Base-by-base conservation (phyloP, 192 early-diverging fungal genomes). In the Umbelopsis isabellina region DNA sequence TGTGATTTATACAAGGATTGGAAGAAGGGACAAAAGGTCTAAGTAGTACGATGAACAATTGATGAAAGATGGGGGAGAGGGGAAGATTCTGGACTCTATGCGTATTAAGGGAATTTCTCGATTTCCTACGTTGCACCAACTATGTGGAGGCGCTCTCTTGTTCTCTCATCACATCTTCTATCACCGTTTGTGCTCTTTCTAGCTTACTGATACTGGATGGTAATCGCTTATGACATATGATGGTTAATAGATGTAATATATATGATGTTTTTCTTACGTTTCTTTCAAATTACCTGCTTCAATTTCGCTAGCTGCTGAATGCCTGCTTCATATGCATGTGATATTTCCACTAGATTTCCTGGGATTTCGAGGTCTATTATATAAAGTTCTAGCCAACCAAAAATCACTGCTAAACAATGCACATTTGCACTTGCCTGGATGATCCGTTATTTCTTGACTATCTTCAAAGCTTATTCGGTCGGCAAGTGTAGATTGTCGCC, bases 401-500 rank as follows among this genome's bases (percentile, higher is more conserved):
- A n/a, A 46, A n/a, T 35, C 44, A 16, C 23, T 9, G 41, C 16
- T 45, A 22, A 30, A n/a, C 45, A 49, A 18, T 37, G 15, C 13
- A 46, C 20, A 4, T 64, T n/a, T 33, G 48, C 46, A 23, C 47
- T 11, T 35, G 49, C 44, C 55, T 33, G 15, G 23, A 44, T 30
- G 37, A 18, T 53, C 37, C n/a, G 30, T 20, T 23, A 50, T 41
- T 33, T 58, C 55, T 21, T 49, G 68, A 3, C 70, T 55, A 1
- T 69, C 67, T 20, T 78, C 72, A 50, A 79, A 82, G n/a, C 75
- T 77, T 23, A 75, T 49, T n/a, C 72, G 69, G 51, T 82, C 80
- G 5, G 72, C 71, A 0, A 79, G 37, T 12, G 76, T 73, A 13
- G 80, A 75, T 49, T 82, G 77, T 13, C 80, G 68, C 4, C 55